A percentile compares a stretch with the other conserved stretches of the same genome.
Evolutionary conservation across 2,329 filamentous ascomycete species (phyloP).

Genomic region (Myriosclerotinia duriaeana): DNA sequence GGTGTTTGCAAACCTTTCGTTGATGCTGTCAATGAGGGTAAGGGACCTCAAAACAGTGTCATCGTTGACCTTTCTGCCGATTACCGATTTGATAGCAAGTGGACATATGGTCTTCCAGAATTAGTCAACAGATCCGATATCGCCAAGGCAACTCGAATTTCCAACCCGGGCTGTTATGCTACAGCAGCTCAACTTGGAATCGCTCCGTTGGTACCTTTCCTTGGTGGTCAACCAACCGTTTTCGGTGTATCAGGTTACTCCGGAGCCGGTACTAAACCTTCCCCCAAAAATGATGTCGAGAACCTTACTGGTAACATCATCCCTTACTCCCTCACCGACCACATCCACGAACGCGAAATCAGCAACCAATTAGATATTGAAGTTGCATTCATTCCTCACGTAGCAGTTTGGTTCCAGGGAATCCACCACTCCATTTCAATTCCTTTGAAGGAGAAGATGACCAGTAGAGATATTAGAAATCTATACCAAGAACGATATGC

Average conservation of each 20-base stretch:
- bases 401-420: conserved; percentile 95
- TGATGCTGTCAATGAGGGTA: conserved; percentile 76
- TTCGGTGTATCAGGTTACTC: conserved; percentile 95
- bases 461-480: conserved; percentile 85
- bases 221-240: conserved; percentile 75
- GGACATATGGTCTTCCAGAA: conserved; percentile 91
- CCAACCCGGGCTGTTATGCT: conserved; percentile 93
- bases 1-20: conserved; percentile 92
- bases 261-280: conserved; percentile 91
- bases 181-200: conserved; percentile 91
- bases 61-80: conserved; percentile 96
- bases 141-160: conserved; percentile 74
- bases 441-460: conserved; percentile 82
- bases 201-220: conserved; percentile 71
- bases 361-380: conserved; percentile 70
- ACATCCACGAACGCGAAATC: conserved; percentile 94
- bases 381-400: conserved; percentile 88
- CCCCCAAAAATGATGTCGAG: conserved; percentile 87
- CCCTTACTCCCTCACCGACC: conserved; percentile 86
- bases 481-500: conserved; percentile 96
- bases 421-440: conserved; percentile 92
- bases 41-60: conserved; percentile 62
- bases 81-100: conserved; percentile 81
- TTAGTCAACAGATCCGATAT: conserved; percentile 75
- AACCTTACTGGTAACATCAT: conserved; percentile 84